A percentile compares a stretch with the other conserved stretches of the same genome.
phyloP scores from a whole-genome alignment of 176 grass and related monocot species.

The Oryza brachyantha region DNA sequence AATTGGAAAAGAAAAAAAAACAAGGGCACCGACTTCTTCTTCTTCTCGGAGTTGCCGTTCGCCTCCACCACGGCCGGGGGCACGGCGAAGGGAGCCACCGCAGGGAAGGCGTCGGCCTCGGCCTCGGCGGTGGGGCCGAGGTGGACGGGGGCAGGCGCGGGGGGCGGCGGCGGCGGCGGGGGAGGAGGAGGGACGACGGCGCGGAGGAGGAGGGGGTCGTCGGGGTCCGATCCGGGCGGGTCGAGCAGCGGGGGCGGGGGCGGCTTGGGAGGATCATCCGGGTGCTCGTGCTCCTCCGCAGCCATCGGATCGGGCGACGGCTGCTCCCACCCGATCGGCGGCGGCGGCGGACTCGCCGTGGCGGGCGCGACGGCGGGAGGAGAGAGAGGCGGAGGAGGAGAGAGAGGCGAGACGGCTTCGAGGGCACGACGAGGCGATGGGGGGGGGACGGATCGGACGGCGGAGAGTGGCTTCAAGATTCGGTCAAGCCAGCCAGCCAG shows the following conservation, averaged over 20 bases:
- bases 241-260: background rate
- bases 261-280: slow-evolving; percentile 7
- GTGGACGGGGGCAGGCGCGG: background rate
- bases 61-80: slow-evolving; percentile 22
- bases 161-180: background rate
- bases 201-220: slow-evolving; percentile 5
- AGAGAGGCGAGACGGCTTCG: background rate
- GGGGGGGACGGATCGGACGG: slow-evolving; percentile 25
- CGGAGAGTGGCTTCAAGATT: slow-evolving; percentile 13
- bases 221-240: slow-evolving; percentile 35
- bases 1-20: background rate
- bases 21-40: slow-evolving; percentile 43
- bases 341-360: slow-evolving; percentile 44
- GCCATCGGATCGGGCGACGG: slow-evolving; percentile 34
- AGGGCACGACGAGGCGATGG: background rate
- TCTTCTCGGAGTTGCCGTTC: slow-evolving; percentile 46
- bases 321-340: slow-evolving; percentile 29
- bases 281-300: background rate
- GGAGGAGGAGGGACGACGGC: background rate
- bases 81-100: background rate
- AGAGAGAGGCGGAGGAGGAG: background rate
- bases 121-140: no score
- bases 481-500: no score
- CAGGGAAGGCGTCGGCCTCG: no score
- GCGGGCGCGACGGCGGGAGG: slow-evolving; percentile 7